phyloP scores from a whole-genome alignment of 2,329 filamentous ascomycete species.

The Coleophoma crateriformis region DNA sequence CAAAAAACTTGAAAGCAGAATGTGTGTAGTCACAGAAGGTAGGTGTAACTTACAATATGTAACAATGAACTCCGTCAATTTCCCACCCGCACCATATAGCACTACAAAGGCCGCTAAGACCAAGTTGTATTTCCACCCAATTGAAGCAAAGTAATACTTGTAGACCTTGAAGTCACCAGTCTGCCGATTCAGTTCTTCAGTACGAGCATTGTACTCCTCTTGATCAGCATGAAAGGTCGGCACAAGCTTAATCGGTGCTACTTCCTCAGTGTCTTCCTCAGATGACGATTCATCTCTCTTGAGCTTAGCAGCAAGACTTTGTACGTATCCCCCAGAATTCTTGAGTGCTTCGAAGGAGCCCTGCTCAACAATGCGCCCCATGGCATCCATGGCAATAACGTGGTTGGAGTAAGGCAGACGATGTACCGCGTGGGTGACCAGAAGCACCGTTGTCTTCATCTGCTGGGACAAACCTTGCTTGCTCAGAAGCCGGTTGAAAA shows the following conservation, averaged over 20 bases:
- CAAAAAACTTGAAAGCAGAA: no score
- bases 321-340: constrained; percentile 3
- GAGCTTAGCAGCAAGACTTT: constrained; percentile 9
- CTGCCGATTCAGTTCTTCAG: constrained; percentile 31
- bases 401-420: constrained; percentile 30
- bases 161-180: constrained; percentile 33
- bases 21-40: no score
- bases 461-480: constrained; percentile 10
- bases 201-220: constrained; percentile 24
- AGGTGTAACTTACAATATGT: no score
- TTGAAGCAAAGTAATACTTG: constrained; percentile 15
- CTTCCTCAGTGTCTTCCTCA: background rate
- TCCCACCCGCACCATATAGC: no score
- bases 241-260: no score
- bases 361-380: constrained; percentile 24
- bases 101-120: no score
- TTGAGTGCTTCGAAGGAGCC: constrained; percentile 22
- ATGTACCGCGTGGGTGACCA: constrained; percentile 20
- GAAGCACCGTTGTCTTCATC: constrained; percentile 28
- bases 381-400: constrained; percentile 26
- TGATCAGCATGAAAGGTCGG: constrained; percentile 26
- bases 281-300: background rate
- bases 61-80: no score
- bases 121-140: constrained; percentile 8
- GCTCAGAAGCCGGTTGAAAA: constrained; percentile 5